Base-by-base conservation (phyloP, 768 basidiomycete genomes). In the Pisolithus orientalis region DNA sequence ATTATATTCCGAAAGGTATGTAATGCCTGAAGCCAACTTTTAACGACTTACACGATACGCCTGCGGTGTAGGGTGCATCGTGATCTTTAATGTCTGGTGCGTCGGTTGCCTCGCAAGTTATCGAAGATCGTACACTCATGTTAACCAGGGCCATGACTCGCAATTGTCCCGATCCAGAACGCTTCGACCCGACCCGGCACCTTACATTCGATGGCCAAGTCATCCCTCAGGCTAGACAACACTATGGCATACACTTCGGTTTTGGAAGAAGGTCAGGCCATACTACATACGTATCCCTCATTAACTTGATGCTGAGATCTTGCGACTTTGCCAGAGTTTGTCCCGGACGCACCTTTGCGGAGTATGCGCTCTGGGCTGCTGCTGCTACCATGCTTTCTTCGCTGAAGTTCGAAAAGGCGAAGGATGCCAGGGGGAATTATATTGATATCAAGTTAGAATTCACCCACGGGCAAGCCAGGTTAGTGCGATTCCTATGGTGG, bases 1-100 rank as follows among this genome's bases (percentile, higher is more conserved):
- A 60, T 37, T 53, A 48, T 16, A 62, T 64, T 39, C 60, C 60
- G 5, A 58, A 61, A 48, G 60, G 57, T 60, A 14, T 17, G 51
- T 40, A 8, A 5, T 6, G 25, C 16, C 13, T 46, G 25, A 16
- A 28, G 28, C 11, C 49, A 39, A 17, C 5, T 21, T 8, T 34
- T 3, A 39, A 21, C 10, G 7, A 5, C 4, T 14, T 6, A 32
- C 11, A 1, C 13, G 6, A 24, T 39, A 44, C 16, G 28, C 1
- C 39, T 34, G 27, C 34, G 11, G 40, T 7, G n/a, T 25, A 53
- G 49, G 49, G 8, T 28, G 27, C 14, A 50, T 42, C 4, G 39
- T 50, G 4, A 32, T 50, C 16, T 40, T 40, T 17, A 50, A 50
- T 24, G 16, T 29, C 29, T 50, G 49, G 49, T 50, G 11, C 24